These are phyloP conservation scores for Dysphania ambrosioides DNA, from an alignment of 148 eudicot genomes.

Conservation along the genomic window DNA sequence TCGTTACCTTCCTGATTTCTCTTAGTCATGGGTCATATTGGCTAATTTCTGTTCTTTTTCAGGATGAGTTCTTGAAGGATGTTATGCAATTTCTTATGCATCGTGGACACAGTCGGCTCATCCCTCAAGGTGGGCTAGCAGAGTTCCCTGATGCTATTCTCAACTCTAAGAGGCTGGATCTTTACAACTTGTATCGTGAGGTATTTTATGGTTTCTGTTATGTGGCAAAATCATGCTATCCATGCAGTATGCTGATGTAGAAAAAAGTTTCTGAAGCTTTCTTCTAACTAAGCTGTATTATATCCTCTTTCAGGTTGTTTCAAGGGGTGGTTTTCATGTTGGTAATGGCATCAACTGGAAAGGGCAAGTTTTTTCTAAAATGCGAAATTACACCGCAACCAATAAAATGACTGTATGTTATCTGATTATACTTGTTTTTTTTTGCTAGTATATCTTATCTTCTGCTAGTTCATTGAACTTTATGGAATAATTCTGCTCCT, in stretches of 20 bases:
- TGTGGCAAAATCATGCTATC: neutral
- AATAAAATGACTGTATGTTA: slow-evolving; percentile 90
- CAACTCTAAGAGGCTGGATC: slow-evolving; percentile 89
- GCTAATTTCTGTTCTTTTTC: slow-evolving; percentile 16
- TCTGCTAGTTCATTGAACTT: neutral
- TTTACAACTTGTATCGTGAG: slow-evolving; percentile 95
- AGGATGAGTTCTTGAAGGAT: slow-evolving; percentile 93
- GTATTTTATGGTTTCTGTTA: slow-evolving; percentile 33
- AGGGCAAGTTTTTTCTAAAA: slow-evolving; percentile 97
- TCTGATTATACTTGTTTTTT: slow-evolving; percentile 14
- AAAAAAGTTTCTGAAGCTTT: neutral
- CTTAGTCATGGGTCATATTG: neutral
- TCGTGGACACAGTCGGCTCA: slow-evolving; percentile 95
- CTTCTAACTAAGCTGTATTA: neutral
- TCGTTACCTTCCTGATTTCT: neutral
- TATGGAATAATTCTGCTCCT: neutral
- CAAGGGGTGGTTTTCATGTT: slow-evolving; percentile 99
- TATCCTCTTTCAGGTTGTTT: slow-evolving; percentile 63
- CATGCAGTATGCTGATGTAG: slow-evolving; percentile 1
- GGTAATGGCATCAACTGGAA: slow-evolving; percentile 99
- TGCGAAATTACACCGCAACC: slow-evolving; percentile 90
- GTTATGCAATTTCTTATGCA: slow-evolving; percentile 91
- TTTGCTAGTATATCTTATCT: neutral
- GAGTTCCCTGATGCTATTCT: slow-evolving; percentile 98
- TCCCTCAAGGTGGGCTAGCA: slow-evolving; percentile 92